Evolutionary conservation across 164 flowering plant species (phyloP), one percentile per base, ranked within the genome.

Genomic region (Taxillus chinensis): DNA sequence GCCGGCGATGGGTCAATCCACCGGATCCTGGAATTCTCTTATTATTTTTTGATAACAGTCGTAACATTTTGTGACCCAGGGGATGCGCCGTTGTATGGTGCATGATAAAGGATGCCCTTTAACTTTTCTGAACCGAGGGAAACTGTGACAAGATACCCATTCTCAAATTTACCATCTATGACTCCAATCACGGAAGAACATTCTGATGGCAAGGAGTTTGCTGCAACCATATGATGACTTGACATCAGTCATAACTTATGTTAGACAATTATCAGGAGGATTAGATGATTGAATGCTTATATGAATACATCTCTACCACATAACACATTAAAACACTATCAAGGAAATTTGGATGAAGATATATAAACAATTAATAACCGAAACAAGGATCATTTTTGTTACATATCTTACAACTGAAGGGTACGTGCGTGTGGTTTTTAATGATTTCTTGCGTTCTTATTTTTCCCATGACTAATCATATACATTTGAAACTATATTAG

Each of bases 101-200:
- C 64, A 56, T 82, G 91, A 74, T 90, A 93, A 10, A 93, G 83
- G 13, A 90, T 88, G n/a, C 99, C 99, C 72, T 74, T 79, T 38
- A 90, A 79, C 72, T 69, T 80, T 74, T 89, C 80, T 4, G 82
- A 62, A 27, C 90, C 95, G 7, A 79, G 69, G 9, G 80, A 73
- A 14, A 86, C 86, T 3, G 88, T 86, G 14, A 88, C 90, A 61
- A 88, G 83, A 70, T 88, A 86, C 13, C 91, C 92, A 62, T 80
- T 78, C 38, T 86, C 95, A 41, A 86, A 86, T 73, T 88, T 88
- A 41, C 92, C 95, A 64, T 88, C 92, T 60, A 88, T 88, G 15
- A 86, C 80, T 48, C 95, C 95, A 5, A 75, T 58, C 52, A 88
- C 90, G 2, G 82, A 77, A 52, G 74, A 57, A 43, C 77, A 78